Evolutionary conservation across 441 rosid genomes (phyloP), one percentile per base, ranked within the genome.

Genomic region (Erodium chrysanthum): DNA sequence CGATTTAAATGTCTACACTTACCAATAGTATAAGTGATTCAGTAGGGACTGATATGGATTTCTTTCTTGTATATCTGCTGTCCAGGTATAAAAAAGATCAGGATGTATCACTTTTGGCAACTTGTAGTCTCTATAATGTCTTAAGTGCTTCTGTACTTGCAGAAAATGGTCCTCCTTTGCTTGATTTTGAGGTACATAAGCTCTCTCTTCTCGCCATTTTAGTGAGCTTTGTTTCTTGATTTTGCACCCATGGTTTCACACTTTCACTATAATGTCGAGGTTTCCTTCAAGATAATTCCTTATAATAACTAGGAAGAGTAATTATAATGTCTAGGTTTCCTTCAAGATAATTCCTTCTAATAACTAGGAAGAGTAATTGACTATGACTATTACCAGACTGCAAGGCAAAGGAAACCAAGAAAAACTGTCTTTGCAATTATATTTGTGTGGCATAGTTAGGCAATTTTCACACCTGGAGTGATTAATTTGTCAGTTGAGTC

Each of bases 131-230:
- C 70, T 67, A 89, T 81, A 89, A 84, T 78, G 78, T 94, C 70
- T 81, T 94, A 76, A 80, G 76, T 79, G 92, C 91, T 59, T 87
- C 96, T 7, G 76, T 94, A 68, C 82, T 86, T 74, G 85, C 96
- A 71, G 99, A 91, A 71, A 84, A 88, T 68, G 99, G 99, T 77
- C 97, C 99, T 66, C 99, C 99, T n/a, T 75, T 94, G 87, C 92
- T 94, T 77, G 99, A 94, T 71, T 91, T 94, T 80, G 98, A 94
- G 98, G 98, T 91, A 79, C 20, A 17, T 29, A 27, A 7, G 27
- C 37, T 27, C 31, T 61, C n/a, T 27, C 12, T 7, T 61, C 42
- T 37, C 1, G 42, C 8, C 42, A 8, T 2, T 37, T 37, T 9
- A 8, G 8, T 27, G 15, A 40, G n/a, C 22, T 66, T 21, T 65